phyloP scores from a whole-genome alignment of 192 early-diverging fungal genomes.

The Coemansia sp. region DNA sequence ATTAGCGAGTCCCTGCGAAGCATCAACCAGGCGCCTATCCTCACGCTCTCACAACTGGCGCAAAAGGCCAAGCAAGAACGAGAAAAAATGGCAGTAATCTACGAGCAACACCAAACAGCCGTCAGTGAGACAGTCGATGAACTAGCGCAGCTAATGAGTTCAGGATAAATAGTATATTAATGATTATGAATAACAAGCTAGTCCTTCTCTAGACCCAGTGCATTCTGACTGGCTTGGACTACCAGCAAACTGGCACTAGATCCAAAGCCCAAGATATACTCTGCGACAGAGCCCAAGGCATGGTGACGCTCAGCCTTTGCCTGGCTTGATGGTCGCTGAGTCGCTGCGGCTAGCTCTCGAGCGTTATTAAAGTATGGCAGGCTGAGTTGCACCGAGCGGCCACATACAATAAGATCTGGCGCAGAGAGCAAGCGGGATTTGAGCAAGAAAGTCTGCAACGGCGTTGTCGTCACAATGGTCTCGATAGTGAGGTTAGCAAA shows the following conservation, averaged over 20 bases:
- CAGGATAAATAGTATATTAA: background rate
- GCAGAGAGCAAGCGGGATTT: slow-evolving; percentile 20
- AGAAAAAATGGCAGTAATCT: slow-evolving; percentile 26
- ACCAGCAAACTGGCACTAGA: slow-evolving; percentile 53
- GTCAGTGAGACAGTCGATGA: slow-evolving; percentile 36
- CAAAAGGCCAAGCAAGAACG: slow-evolving; percentile 23
- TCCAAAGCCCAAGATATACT: slow-evolving; percentile 47
- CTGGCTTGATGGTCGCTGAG: slow-evolving; percentile 20
- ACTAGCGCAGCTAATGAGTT: slow-evolving; percentile 44
- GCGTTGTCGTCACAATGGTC: slow-evolving; percentile 38
- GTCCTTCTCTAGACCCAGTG: slow-evolving; percentile 7
- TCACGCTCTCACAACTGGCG: slow-evolving; percentile 18
- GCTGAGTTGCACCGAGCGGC: slow-evolving; percentile 28
- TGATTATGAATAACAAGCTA: background rate
- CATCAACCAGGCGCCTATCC: slow-evolving; percentile 18
- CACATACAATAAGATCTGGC: slow-evolving; percentile 38
- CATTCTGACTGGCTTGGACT: slow-evolving; percentile 33
- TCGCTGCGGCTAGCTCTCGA: slow-evolving; percentile 17
- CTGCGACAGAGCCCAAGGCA: slow-evolving; percentile 44
- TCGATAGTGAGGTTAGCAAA: slow-evolving; percentile 40
- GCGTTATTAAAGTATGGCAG: slow-evolving; percentile 30
- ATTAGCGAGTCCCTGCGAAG: slow-evolving; percentile 37
- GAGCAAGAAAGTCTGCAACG: slow-evolving; percentile 42
- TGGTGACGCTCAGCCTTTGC: slow-evolving; percentile 23
- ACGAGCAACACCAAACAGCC: slow-evolving; percentile 32